These are phyloP conservation scores for Mucor lusitanicus DNA, from an alignment of 371 early-diverging fungal species.

Conservation along the genomic window DNA sequence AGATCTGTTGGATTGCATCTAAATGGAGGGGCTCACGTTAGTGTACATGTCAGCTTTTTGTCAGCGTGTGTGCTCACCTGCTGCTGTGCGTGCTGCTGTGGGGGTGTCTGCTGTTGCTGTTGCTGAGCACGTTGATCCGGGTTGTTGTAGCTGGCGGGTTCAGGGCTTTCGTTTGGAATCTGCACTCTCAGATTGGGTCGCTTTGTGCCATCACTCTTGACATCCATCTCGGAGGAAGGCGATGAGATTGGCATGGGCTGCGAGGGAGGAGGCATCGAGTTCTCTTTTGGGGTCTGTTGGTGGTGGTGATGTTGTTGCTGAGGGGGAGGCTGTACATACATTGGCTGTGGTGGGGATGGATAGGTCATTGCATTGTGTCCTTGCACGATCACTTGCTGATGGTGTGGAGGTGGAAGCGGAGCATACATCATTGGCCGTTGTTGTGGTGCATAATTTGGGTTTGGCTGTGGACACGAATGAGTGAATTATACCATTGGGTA, in stretches of 20 bases:
- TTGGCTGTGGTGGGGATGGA: conserved; percentile 27
- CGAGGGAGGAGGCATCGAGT: conserved; percentile 8
- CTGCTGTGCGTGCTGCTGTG: background rate
- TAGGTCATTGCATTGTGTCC: conserved; percentile 15
- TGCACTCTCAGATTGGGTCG: conserved; percentile 51
- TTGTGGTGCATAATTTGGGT: conserved; percentile 7
- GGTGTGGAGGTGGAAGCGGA: conserved; percentile 10
- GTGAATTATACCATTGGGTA: conserved; percentile 3
- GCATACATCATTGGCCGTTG: conserved; percentile 10
- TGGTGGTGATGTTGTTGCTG: background rate
- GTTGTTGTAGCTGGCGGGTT: conserved; percentile 4
- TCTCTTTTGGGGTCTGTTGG: background rate
- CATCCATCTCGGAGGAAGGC: conserved; percentile 10
- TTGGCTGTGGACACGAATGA: background rate
- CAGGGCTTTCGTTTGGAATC: conserved; percentile 29
- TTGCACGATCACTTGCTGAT: conserved; percentile 13
- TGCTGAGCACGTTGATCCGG: background rate
- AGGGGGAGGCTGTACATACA: conserved; percentile 13
- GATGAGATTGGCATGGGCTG: conserved; percentile 9
- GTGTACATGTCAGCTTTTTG: too few relatives aligned
- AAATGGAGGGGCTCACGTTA: background rate
- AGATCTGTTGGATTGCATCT: background rate
- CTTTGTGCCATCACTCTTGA: conserved; percentile 17
- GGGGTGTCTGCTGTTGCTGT: background rate
- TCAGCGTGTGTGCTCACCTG: background rate